These are phyloP conservation scores for Hebeloma cylindrosporum DNA, from an alignment of 768 basidiomycete genomes.

Conservation along the genomic window DNA sequence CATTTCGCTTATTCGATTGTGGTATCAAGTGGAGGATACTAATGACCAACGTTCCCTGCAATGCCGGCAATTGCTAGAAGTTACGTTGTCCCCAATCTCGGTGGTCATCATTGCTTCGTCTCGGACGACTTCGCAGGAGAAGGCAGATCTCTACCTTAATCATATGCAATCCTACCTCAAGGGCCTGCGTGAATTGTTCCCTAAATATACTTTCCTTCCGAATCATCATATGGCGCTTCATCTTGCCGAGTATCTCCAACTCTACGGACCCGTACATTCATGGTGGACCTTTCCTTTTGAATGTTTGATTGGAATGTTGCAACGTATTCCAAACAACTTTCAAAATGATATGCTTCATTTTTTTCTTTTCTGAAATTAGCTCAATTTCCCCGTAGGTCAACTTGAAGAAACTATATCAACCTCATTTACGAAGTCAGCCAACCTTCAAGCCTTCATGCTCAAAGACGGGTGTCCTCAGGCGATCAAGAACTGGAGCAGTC, in stretches of 20 bases:
- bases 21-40: slow-evolving; percentile 20
- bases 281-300: slow-evolving; percentile 41
- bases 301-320: slow-evolving; percentile 28
- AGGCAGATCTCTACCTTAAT: slow-evolving; percentile 10
- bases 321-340: slow-evolving; percentile 17
- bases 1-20: slow-evolving; percentile 32
- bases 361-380: slow-evolving; percentile 19
- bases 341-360: slow-evolving; percentile 18
- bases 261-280: slow-evolving; percentile 35
- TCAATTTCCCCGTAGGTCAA: slow-evolving; percentile 16
- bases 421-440: slow-evolving; percentile 15
- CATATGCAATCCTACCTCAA: slow-evolving; percentile 29
- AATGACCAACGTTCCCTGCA: slow-evolving; percentile 21
- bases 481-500: slow-evolving; percentile 4
- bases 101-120: slow-evolving; percentile 25
- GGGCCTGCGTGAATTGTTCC: slow-evolving; percentile 31
- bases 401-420: slow-evolving; percentile 20
- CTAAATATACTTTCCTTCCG: slow-evolving; percentile 24
- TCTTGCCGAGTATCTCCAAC: slow-evolving; percentile 27
- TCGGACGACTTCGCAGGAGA: slow-evolving; percentile 10
- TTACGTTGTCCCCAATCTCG: slow-evolving; percentile 20
- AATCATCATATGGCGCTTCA: slow-evolving; percentile 45
- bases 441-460: slow-evolving; percentile 13
- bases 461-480: slow-evolving; percentile 15
- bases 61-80: slow-evolving; percentile 21